Percentiles rank a stretch among this genome's conserved stretches.
Conservation (phyloP, 305 asterid species). For the Fraxinus paxiana region DNA sequence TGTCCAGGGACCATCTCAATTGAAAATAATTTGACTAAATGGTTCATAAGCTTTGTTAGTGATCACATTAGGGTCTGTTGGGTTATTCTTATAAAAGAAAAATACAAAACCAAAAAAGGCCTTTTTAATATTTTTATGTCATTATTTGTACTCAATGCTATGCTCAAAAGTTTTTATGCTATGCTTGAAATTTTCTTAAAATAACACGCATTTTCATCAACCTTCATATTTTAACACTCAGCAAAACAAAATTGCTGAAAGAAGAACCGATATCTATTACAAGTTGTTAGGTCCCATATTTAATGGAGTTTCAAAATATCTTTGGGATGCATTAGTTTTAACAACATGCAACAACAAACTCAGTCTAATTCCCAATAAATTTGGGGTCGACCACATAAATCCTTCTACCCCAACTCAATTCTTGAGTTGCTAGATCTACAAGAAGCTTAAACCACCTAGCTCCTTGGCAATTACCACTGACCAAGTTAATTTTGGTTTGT, state of each 20-base stretch:
- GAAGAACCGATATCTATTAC: background rate
- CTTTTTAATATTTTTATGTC: background rate
- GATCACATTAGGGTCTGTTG: background rate
- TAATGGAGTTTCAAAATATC: background rate
- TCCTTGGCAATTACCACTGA: background rate
- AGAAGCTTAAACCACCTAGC: background rate
- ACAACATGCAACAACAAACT: background rate
- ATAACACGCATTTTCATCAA: background rate
- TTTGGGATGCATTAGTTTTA: background rate
- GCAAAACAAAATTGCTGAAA: background rate
- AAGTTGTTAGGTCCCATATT: background rate
- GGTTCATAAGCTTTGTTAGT: background rate
- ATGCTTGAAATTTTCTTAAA: background rate
- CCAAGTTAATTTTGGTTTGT: background rate
- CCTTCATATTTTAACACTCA: background rate
- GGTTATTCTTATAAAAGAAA: background rate
- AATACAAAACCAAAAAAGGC: background rate
- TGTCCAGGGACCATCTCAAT: background rate
- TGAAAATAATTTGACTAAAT: background rate
- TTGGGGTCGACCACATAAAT: background rate
- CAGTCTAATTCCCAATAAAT: background rate
- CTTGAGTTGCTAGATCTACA: background rate
- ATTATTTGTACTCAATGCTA: background rate
- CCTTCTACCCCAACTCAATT: background rate
- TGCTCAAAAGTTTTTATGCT: background rate